phyloP scores from a whole-genome alignment of 1,139 yeast species.

The Geotrichum histeridarum region DNA sequence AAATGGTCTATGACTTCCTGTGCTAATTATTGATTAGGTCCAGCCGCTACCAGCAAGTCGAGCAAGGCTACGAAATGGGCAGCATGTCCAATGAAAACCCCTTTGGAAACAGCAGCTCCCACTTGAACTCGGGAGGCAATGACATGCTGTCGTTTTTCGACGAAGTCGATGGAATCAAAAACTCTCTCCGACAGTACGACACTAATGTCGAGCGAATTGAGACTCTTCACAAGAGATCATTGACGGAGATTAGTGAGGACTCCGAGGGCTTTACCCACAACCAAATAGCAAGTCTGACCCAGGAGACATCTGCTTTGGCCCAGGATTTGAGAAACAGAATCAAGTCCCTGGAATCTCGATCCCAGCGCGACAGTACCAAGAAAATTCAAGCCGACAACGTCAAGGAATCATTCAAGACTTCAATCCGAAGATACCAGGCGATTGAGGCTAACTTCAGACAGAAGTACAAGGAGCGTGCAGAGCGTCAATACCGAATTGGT shows the following conservation, averaged over 20 bases:
- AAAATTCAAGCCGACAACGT: constrained; percentile 86
- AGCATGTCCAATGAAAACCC: constrained; percentile 1
- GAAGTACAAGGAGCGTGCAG: constrained; percentile 80
- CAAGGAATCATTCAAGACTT: constrained; percentile 76
- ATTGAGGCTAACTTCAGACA: constrained; percentile 83
- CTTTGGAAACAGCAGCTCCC: constrained; percentile 1
- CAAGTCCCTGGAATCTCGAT: constrained; percentile 67
- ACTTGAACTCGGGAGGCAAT: background rate
- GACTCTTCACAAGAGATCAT: constrained; percentile 70
- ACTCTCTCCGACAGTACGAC: constrained; percentile 73
- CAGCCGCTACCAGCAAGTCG: constrained; percentile 4
- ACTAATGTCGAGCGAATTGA: constrained; percentile 72
- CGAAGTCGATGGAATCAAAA: constrained; percentile 76
- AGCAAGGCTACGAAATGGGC: constrained; percentile 12
- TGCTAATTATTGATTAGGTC: background rate
- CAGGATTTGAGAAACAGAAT: constrained; percentile 68
- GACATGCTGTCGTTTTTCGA: constrained; percentile 77
- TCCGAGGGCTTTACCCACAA: constrained; percentile 67
- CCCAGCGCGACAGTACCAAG: constrained; percentile 67
- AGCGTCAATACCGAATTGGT: constrained; percentile 71
- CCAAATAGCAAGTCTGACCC: constrained; percentile 69
- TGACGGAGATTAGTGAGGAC: constrained; percentile 74
- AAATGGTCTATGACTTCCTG: background rate
- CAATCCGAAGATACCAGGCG: constrained; percentile 80
- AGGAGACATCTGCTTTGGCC: constrained; percentile 77